Conservation (phyloP, 768 basidiomycete genomes). For the Termitomyces sp. region DNA sequence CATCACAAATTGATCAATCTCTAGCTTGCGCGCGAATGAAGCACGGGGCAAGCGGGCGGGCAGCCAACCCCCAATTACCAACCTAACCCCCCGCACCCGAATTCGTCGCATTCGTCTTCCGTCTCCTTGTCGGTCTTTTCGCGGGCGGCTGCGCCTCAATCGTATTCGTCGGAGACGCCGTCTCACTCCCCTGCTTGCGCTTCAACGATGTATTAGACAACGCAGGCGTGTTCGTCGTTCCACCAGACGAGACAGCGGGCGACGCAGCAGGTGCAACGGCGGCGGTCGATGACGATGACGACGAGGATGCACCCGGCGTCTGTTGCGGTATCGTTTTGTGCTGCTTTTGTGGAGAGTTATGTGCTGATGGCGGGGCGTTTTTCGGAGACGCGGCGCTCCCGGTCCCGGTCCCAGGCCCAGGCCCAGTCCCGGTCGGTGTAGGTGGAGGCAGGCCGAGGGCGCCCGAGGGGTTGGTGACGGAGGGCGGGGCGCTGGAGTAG, state of each 20-base stretch:
- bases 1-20: no score
- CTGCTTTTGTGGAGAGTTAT: conserved; percentile 57
- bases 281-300: conserved; percentile 21
- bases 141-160: conserved; percentile 33
- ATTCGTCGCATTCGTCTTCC: conserved; percentile 39
- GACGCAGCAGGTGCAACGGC: conserved; percentile 12
- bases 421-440: conserved; percentile 1
- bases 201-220: conserved; percentile 46
- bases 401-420: not conserved
- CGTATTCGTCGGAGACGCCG: conserved; percentile 46
- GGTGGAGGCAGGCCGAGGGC: conserved; percentile 16
- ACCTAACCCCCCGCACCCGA: conserved; percentile 16
- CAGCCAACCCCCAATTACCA: no score
- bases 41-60: no score
- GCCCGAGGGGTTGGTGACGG: conserved; percentile 36
- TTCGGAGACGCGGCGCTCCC: conserved; percentile 40
- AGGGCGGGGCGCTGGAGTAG: conserved; percentile 44
- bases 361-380: conserved; percentile 43
- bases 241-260: conserved; percentile 25
- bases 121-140: conserved; percentile 50
- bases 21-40: no score
- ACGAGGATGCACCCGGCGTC: conserved; percentile 21
- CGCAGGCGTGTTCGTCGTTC: conserved; percentile 44
- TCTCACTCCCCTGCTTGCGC: conserved; percentile 41
- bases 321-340: conserved; percentile 47